Percentiles rank a stretch among this genome's conserved stretches.
phyloP scores from a whole-genome alignment of 768 basidiomycete genomes.

The Albatrellus ellisii region DNA sequence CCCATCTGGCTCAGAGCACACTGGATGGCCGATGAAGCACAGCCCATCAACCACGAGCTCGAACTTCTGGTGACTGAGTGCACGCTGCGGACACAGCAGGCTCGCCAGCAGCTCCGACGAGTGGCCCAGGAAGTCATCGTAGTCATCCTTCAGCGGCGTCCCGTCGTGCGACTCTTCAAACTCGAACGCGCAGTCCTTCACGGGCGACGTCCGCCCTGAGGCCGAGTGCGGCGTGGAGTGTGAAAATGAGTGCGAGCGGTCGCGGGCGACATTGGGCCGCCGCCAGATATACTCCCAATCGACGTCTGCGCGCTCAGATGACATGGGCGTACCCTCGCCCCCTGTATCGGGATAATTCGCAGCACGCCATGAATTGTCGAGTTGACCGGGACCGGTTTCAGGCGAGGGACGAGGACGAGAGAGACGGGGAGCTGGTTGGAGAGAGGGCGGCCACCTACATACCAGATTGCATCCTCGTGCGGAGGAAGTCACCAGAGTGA shows the following conservation, averaged over 20 bases:
- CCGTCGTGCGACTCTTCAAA: constrained; percentile 18
- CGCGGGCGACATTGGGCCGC: constrained; percentile 32
- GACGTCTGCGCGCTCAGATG: constrained; percentile 13
- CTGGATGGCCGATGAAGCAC: constrained; percentile 90
- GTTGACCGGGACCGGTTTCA: constrained; percentile 31
- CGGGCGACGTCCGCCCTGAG: constrained; percentile 40
- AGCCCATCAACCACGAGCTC: constrained; percentile 87
- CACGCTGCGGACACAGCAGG: constrained; percentile 62
- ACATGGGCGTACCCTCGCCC: constrained; percentile 15
- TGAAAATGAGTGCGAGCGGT: constrained; percentile 40
- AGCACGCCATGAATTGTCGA: constrained; percentile 67
- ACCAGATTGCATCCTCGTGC: constrained; percentile 69
- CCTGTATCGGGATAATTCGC: constrained; percentile 32
- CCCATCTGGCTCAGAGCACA: constrained; percentile 63
- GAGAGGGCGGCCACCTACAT: constrained; percentile 76
- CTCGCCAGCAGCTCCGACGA: constrained; percentile 69
- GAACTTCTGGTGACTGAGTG: constrained; percentile 89
- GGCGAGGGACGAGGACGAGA: constrained; percentile 50
- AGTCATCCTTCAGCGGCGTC: constrained; percentile 27
- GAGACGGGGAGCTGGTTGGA: constrained; percentile 50
- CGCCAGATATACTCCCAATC: constrained; percentile 52
- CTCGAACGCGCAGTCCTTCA: constrained; percentile 27
- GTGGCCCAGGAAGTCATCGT: constrained; percentile 68
- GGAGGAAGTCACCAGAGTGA: constrained; percentile 76
- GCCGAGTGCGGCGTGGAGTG: constrained; percentile 30